Evolutionary conservation across 176 grass and related monocot species (phyloP).

Genomic region (Phyllostachys edulis): DNA sequence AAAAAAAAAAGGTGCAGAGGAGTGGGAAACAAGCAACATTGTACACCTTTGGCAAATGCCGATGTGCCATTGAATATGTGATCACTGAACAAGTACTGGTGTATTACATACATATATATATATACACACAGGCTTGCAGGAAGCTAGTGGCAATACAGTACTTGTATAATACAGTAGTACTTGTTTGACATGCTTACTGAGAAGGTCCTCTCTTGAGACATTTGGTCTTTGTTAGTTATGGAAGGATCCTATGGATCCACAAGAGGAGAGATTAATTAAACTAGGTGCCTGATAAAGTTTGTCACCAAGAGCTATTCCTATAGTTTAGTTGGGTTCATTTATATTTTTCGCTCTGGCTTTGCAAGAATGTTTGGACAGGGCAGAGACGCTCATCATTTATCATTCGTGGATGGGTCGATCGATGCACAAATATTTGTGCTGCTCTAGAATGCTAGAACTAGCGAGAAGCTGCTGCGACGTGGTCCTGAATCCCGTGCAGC

Average conservation of each 20-base stretch:
- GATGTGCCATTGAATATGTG: constrained; percentile 40
- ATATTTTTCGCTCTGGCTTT: neutral
- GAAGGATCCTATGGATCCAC: constrained; percentile 46
- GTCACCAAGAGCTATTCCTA: neutral
- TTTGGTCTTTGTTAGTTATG: constrained; percentile 30
- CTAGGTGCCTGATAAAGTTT: neutral
- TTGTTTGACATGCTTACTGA: neutral
- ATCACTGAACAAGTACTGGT: neutral
- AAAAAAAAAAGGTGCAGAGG: constrained; percentile 24
- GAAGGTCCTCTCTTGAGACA: neutral
- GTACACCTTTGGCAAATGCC: constrained; percentile 79
- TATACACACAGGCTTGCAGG: neutral
- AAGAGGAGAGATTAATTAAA: neutral
- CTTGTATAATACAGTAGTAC: neutral
- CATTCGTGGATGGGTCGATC: neutral
- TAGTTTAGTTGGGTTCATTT: neutral
- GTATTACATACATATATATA: neutral
- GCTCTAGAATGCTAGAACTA: constrained; percentile 21
- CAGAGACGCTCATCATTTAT: constrained; percentile 15
- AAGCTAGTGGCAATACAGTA: neutral
- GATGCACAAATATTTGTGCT: neutral
- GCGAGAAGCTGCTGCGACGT: constrained; percentile 42
- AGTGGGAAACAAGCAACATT: constrained; percentile 73
- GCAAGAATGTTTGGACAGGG: constrained; percentile 43
- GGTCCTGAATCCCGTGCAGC: constrained; percentile 37